Evolutionary conservation across 306 rosid species (phyloP).

Genomic region (Rosa persica): DNA sequence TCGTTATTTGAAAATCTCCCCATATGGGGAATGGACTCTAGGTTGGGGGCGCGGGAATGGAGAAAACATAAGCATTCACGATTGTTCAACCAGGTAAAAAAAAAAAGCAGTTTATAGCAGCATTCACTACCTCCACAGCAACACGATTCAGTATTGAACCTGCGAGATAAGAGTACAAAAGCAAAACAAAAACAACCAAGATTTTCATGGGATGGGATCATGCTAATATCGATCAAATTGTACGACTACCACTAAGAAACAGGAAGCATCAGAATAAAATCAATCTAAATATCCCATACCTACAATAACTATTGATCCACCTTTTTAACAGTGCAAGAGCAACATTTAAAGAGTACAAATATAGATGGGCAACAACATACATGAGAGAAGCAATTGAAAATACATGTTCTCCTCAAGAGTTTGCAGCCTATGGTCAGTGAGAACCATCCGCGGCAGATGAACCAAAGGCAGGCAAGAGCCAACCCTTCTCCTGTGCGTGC

Average conservation of each 20-base stretch:
- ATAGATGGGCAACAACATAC: constrained; percentile 40
- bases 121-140: too few species aligned
- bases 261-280: not conserved
- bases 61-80: too few species aligned
- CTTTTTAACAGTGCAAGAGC: not conserved
- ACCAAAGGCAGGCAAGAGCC: constrained; percentile 72
- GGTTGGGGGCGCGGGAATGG: too few species aligned
- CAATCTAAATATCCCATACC: not conserved
- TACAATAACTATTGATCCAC: not conserved
- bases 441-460: constrained; percentile 41
- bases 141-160: too few species aligned
- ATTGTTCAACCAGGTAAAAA: too few species aligned
- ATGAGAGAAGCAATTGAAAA: constrained; percentile 46
- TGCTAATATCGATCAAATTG: not conserved
- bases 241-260: not conserved
- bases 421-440: constrained; percentile 37
- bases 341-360: constrained; percentile 2
- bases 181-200: not conserved
- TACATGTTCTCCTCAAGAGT: constrained; percentile 46
- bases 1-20: too few species aligned
- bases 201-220: not conserved
- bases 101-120: too few species aligned
- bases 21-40: too few species aligned
- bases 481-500: constrained; percentile 65
- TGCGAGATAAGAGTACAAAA: not conserved